These are phyloP conservation scores for Colletotrichum karsti DNA, from an alignment of 2,329 filamentous ascomycete genomes.

Conservation along the genomic window DNA sequence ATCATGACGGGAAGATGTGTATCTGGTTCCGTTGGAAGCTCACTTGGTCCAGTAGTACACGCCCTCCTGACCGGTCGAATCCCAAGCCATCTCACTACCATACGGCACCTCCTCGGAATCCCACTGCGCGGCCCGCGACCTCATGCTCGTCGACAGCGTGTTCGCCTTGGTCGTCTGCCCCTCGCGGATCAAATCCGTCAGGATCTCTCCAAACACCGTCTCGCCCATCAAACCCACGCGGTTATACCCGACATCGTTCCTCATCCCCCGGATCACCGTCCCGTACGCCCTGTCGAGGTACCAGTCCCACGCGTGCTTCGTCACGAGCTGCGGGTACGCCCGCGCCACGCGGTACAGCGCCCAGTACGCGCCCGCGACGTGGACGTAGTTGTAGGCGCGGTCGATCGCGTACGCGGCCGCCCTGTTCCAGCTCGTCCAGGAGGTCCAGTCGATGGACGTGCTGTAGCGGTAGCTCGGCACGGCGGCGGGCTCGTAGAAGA, in stretches of 20 bases:
- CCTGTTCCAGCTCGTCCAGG: conserved; percentile 61
- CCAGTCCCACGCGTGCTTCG: conserved; percentile 56
- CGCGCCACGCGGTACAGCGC: conserved; percentile 62
- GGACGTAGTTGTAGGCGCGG: conserved; percentile 67
- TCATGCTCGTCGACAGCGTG: conserved; percentile 55
- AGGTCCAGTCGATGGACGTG: conserved; percentile 52
- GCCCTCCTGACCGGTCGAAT: conserved; percentile 68
- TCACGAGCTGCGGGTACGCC: conserved; percentile 53
- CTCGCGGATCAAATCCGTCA: conserved; percentile 59
- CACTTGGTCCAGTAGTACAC: conserved; percentile 66
- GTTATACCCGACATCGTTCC: conserved; percentile 51
- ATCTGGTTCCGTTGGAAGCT: too few relatives aligned
- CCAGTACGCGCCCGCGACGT: conserved; percentile 65
- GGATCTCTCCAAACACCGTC: conserved; percentile 62
- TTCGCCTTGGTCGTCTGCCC: conserved; percentile 46
- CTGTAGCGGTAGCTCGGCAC: conserved; percentile 55
- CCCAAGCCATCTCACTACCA: conserved; percentile 70
- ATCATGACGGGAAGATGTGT: too few relatives aligned
- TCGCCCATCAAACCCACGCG: conserved; percentile 66
- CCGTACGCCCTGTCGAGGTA: conserved; percentile 62
- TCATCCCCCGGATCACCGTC: conserved; percentile 51
- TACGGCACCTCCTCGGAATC: conserved; percentile 58
- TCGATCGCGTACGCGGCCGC: conserved; percentile 52
- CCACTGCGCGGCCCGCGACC: conserved; percentile 57
- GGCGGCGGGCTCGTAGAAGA: conserved; percentile 60